These are phyloP conservation scores for Rubroboletus satanas DNA, from an alignment of 768 basidiomycete genomes.

Conservation along the genomic window DNA sequence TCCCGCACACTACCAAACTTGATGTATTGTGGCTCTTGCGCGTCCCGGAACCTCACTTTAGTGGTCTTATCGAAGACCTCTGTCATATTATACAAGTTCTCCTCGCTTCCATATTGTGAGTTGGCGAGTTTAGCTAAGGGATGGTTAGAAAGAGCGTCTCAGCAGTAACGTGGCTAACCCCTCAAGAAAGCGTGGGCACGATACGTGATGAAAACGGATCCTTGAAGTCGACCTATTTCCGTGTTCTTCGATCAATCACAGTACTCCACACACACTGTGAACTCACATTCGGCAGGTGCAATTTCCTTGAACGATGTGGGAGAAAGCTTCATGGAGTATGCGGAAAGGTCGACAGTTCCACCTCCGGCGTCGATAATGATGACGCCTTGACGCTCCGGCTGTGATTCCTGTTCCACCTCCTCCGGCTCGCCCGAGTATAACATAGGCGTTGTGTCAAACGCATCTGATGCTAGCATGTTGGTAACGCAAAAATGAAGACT, in stretches of 20 bases:
- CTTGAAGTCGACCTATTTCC: conserved; percentile 35
- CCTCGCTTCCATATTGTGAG: conserved; percentile 27
- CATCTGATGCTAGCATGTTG: conserved; percentile 38
- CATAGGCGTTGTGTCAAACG: conserved; percentile 7
- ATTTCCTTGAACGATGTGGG: conserved; percentile 37
- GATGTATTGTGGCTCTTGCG: conserved; percentile 34
- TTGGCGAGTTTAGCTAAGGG: conserved; percentile 26
- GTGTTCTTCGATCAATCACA: background rate
- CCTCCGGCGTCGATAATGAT: conserved; percentile 51
- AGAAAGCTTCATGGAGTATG: conserved; percentile 37
- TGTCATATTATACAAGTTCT: conserved; percentile 30
- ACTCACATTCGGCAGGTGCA: conserved; percentile 31
- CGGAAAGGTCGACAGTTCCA: conserved; percentile 39
- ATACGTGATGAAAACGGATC: conserved; percentile 35
- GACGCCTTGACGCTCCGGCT: conserved; percentile 28
- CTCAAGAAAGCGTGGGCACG: conserved; percentile 31
- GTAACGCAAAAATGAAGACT: conserved; percentile 49
- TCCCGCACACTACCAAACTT: conserved; percentile 36
- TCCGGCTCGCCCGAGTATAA: conserved; percentile 18
- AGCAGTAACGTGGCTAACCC: conserved; percentile 18
- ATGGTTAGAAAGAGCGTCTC: background rate
- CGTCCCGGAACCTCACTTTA: conserved; percentile 38
- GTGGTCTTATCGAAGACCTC: conserved; percentile 34
- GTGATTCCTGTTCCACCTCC: conserved; percentile 8
- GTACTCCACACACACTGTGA: background rate